Evolutionary conservation across 306 rosid species (phyloP), one percentile per base, ranked within the genome.

Genomic region (Lagenaria siceraria): DNA sequence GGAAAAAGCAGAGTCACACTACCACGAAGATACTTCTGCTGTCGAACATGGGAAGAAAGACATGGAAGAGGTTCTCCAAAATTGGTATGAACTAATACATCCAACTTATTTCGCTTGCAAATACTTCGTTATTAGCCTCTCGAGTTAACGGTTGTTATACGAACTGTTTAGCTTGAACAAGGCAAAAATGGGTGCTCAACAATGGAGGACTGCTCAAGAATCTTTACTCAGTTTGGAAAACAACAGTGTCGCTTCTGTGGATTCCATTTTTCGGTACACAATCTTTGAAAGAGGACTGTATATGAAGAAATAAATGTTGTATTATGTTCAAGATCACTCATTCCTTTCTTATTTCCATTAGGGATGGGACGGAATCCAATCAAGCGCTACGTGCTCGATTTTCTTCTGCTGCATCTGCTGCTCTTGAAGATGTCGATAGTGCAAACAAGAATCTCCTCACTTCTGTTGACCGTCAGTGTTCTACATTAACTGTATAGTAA

Each of bases 141-240:
- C 36, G 18, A 71, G 12, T 74, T 79, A 56, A 58, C 54, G 17
- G 53, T 62, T 36, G 49, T 76, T 38, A 72, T 12, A 7, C 77
- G 60, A 63, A 61, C 68, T 69, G 48, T 76, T 51, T 82, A 96
- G 99, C 82, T 84, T 96, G 84, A 86, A 84, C 78, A 91, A 96
- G 88, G 93, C 98, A 58, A 79, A 90, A 46, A 87, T 86, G 78
- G 99, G 99, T 76, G 86, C 92, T 54, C 91, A 89, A 81, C 99
- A 96, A 85, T 96, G 99, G 99, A 89, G 79, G 79, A 89, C 84
- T 54, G 99, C 99, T 81, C 92, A 96, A 66, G 99, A 89, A 62
- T 96, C 98, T 79, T 88, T 96, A 88, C 87, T 92, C 27, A 75
- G 87, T 80, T 81, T 90, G 64, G 97, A 92, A 86, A 89, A 85